Conservation (phyloP, 179 eudicot genomes). For the Beta lomatogona region DNA sequence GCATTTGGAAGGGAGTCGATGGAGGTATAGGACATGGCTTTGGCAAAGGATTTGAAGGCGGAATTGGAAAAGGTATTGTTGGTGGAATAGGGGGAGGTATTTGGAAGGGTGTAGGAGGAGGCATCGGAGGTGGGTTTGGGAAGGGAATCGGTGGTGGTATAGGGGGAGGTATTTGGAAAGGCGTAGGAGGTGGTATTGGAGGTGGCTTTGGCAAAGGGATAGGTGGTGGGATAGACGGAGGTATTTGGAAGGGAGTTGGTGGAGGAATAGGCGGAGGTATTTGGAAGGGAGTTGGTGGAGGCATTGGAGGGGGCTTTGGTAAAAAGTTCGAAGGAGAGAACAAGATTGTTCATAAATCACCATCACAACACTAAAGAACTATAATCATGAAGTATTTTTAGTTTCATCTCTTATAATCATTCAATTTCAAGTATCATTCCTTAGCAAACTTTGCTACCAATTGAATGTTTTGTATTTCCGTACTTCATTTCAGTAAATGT, state of each 20-base stretch:
- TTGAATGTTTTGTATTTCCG: neutral
- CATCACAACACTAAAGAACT: neutral
- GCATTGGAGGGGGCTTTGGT: conserved; percentile 16
- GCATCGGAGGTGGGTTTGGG: neutral
- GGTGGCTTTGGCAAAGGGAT: conserved; percentile 10
- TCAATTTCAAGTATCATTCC: neutral
- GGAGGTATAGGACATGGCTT: neutral
- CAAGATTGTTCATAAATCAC: neutral
- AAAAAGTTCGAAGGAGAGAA: neutral
- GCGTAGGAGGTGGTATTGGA: conserved; percentile 5
- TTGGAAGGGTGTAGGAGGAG: conserved; percentile 1
- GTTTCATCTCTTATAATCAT: neutral
- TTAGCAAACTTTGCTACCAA: neutral
- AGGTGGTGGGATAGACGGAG: neutral
- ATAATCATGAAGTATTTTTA: neutral
- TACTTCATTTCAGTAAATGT: neutral
- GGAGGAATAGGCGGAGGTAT: conserved; percentile 11
- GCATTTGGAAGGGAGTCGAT: too few species aligned
- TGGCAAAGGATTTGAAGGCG: conserved; percentile 11
- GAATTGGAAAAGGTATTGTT: conserved; percentile 6
- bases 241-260: conserved; percentile 20
- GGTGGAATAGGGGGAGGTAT: conserved; percentile 12
- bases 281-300: conserved; percentile 15
- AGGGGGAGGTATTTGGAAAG: conserved; percentile 11
- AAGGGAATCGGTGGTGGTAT: conserved; percentile 9